Base-by-base conservation (phyloP, 768 basidiomycete genomes). In the Leccinum barrowsii region DNA sequence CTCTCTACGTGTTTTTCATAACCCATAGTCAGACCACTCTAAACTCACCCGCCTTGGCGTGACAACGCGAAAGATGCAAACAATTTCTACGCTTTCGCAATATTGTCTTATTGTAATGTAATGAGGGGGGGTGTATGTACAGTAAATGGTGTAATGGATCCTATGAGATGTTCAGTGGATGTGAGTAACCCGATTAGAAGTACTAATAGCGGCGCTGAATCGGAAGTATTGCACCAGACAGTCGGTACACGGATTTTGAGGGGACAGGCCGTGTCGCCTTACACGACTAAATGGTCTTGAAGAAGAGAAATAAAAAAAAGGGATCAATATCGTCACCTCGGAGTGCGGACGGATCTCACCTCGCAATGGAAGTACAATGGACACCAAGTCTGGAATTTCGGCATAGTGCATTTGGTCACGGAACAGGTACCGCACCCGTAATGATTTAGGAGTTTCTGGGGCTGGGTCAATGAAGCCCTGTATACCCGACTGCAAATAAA, bases 381-480 rank as follows among this genome's bases (percentile, higher is more conserved):
- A 81, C 57, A 79, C 69, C 74, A 83, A 82, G 68, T 87, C 90
- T 62, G 86, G 81, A 55, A 89, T 84, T 68, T 92, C 90, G 69
- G 86, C 84, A 66, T 85, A 89, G 69, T 95, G 93, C 73, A 76
- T 66, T 58, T 81, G 81, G 44, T 84, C 85, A 66, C 82, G 80
- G 78, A 95, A 97, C 50, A 81, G 74, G 74, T 95, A 95, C 48
- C 84, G 83, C 40, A 95, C 77, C 30, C 84, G 78, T 53, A 94
- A 75, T 5, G 76, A 76, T 76, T 95, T 94, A 50, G 80, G 73
- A 55, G 81, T 78, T n/a, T 84, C 84, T 13, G 90, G 86, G 17
- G 86, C 85, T 56, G 90, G 89, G 75, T 96, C 93, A 68, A 83
- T 86, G 76, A 97, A 94, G n/a, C 93, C 93, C 67, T 91, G 86